phyloP scores from a whole-genome alignment of 768 basidiomycete genomes.

The Gymnopilus junonius region DNA sequence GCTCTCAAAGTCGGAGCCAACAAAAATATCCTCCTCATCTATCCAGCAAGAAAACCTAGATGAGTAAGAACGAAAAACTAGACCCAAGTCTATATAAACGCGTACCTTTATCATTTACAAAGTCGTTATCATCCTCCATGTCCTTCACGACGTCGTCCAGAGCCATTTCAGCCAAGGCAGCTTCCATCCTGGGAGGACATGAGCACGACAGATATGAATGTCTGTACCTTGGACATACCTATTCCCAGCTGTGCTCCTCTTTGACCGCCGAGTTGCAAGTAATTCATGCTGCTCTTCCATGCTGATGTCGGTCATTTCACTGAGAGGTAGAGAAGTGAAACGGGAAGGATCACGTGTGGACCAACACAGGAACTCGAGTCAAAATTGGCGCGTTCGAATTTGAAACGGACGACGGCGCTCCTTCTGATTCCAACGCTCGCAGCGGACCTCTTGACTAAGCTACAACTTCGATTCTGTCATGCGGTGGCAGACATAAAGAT shows the following conservation, averaged over 20 bases:
- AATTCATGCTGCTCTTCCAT: constrained; percentile 42
- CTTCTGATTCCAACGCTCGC: background rate
- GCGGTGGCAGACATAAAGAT: background rate
- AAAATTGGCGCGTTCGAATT: background rate
- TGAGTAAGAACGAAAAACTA: constrained; percentile 15
- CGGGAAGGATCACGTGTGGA: background rate
- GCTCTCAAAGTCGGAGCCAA: constrained; percentile 85
- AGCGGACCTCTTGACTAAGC: background rate
- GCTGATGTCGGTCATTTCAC: constrained; percentile 1
- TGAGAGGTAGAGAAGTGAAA: background rate
- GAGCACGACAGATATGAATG: background rate
- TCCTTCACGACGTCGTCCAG: constrained; percentile 60
- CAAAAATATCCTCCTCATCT: constrained; percentile 86
- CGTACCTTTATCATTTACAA: constrained; percentile 65
- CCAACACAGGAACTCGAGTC: background rate
- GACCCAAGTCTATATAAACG: background rate
- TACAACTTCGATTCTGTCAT: background rate
- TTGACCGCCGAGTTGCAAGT: constrained; percentile 61
- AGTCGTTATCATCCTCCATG: constrained; percentile 76
- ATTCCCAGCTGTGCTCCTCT: constrained; percentile 80
- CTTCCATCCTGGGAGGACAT: constrained; percentile 62
- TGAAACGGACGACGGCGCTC: background rate
- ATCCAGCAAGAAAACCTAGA: constrained; percentile 2
- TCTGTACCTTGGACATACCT: constrained; percentile 47
- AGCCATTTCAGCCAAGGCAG: constrained; percentile 74